Evolutionary conservation across 2,329 filamentous ascomycete species (phyloP).

Genomic region (Fusarium nygamai): DNA sequence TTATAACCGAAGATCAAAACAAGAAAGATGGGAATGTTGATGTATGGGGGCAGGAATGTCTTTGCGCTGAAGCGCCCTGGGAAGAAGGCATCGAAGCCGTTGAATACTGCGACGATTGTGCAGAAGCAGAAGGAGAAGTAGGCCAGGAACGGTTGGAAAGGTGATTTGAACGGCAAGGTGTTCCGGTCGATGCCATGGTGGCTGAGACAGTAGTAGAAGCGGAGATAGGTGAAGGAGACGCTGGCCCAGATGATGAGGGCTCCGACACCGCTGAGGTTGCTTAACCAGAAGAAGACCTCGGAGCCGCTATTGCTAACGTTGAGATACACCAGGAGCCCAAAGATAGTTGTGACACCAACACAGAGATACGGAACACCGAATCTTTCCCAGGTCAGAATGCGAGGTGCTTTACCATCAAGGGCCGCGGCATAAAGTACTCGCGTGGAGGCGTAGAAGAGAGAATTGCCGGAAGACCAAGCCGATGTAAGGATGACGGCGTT

Average conservation of each 20-base stretch:
- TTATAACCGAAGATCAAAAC: slow-evolving; percentile 67
- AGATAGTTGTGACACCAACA: background rate
- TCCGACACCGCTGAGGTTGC: slow-evolving; percentile 16
- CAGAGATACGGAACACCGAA: slow-evolving; percentile 28
- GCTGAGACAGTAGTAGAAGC: slow-evolving; percentile 56
- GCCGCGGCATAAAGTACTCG: slow-evolving; percentile 76
- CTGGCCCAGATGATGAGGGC: slow-evolving; percentile 59
- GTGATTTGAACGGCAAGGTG: slow-evolving; percentile 61
- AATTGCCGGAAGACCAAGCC: slow-evolving; percentile 70
- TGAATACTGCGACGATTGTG: slow-evolving; percentile 72
- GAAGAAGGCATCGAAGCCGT: slow-evolving; percentile 80
- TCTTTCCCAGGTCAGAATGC: slow-evolving; percentile 4
- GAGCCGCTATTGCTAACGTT: slow-evolving; percentile 24
- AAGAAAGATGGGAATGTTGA: slow-evolving; percentile 70
- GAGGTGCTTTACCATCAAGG: slow-evolving; percentile 68
- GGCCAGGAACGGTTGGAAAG: slow-evolving; percentile 70
- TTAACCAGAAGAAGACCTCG: slow-evolving; percentile 29
- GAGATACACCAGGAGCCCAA: slow-evolving; percentile 38
- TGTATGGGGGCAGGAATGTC: slow-evolving; percentile 71
- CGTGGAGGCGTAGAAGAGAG: slow-evolving; percentile 72
- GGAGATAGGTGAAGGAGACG: slow-evolving; percentile 51
- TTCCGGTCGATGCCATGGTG: slow-evolving; percentile 57
- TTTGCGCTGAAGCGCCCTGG: slow-evolving; percentile 68
- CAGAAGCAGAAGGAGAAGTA: slow-evolving; percentile 69
- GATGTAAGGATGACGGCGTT: slow-evolving; percentile 76